These are phyloP conservation scores for Pythium biforme DNA, from an alignment of 352 stramenopile species.

Conservation along the genomic window DNA sequence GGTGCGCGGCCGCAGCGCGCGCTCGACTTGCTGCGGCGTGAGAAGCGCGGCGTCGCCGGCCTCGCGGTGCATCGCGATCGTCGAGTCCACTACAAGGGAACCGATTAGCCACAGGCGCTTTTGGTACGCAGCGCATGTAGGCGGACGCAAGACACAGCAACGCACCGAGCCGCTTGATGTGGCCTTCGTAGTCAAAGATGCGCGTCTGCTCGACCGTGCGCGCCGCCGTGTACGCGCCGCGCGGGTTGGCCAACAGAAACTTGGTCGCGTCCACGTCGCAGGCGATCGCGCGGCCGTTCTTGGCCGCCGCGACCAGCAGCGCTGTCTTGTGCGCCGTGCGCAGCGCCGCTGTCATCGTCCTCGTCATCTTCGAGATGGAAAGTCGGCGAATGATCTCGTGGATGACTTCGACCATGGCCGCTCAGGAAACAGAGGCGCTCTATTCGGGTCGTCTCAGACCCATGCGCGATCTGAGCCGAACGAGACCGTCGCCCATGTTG, in stretches of 20 bases:
- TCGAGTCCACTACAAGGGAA: conserved; percentile 62
- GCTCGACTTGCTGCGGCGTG: conserved; percentile 34
- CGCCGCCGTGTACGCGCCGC: conserved; percentile 71
- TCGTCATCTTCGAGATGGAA: neutral
- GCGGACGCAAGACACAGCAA: neutral
- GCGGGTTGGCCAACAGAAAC: conserved; percentile 62
- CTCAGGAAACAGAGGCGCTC: too few species aligned
- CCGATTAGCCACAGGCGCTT: too few species aligned
- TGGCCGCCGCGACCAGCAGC: conserved; percentile 50
- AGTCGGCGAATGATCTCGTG: neutral
- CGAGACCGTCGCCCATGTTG: neutral
- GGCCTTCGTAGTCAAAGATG: conserved; percentile 80
- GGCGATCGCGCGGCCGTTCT: conserved; percentile 67
- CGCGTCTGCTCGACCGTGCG: conserved; percentile 70
- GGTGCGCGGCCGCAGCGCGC: conserved; percentile 47
- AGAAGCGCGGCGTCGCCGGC: conserved; percentile 23
- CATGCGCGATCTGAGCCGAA: neutral
- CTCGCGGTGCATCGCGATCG: conserved; percentile 48
- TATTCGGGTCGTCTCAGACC: neutral
- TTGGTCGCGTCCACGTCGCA: conserved; percentile 62
- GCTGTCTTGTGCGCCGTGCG: conserved; percentile 19
- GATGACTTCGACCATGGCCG: neutral
- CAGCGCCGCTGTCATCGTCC: conserved; percentile 4
- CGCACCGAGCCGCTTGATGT: conserved; percentile 73
- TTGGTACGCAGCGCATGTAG: too few species aligned